Evolutionary conservation across 164 flowering plant species (phyloP).

Genomic region (Vitis rotundifolia): DNA sequence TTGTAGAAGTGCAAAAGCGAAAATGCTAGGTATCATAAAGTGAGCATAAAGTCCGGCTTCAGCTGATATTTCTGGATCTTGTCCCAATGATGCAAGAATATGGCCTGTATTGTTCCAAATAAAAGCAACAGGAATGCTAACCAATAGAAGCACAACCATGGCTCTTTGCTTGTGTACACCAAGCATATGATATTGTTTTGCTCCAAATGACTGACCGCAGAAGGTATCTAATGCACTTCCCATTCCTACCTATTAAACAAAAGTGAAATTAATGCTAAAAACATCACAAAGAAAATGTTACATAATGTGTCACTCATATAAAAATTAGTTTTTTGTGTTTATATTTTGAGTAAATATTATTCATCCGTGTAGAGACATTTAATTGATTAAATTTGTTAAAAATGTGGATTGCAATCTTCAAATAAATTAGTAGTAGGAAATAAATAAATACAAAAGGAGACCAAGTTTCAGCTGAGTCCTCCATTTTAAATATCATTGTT

Average conservation of each 20-base stretch:
- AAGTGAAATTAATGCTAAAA: background rate
- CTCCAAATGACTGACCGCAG: conserved; percentile 49
- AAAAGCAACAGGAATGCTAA: conserved; percentile 20
- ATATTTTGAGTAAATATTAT: too few relatives aligned
- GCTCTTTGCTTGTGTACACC: conserved; percentile 45
- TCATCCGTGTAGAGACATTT: too few relatives aligned
- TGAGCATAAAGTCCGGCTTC: conserved; percentile 25
- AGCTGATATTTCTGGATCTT: conserved; percentile 23
- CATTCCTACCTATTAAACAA: conserved; percentile 30
- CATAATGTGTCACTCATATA: too few relatives aligned
- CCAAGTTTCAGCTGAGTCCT: too few relatives aligned
- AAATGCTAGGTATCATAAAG: conserved; percentile 25
- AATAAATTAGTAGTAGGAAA: too few relatives aligned
- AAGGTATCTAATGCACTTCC: conserved; percentile 44
- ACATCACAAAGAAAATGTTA: too few relatives aligned
- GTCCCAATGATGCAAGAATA: conserved; percentile 22
- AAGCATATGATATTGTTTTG: conserved; percentile 42
- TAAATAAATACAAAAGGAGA: too few relatives aligned
- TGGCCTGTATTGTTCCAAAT: conserved; percentile 24
- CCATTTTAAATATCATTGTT: too few relatives aligned
- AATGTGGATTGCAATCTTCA: too few relatives aligned
- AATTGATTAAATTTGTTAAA: too few relatives aligned
- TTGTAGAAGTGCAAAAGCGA: conserved; percentile 23
- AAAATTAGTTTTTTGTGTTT: too few relatives aligned
- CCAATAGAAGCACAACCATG: conserved; percentile 32